Evolutionary conservation across 2,329 filamentous ascomycete species (phyloP).

Genomic region (Diaporthe nobilis): DNA sequence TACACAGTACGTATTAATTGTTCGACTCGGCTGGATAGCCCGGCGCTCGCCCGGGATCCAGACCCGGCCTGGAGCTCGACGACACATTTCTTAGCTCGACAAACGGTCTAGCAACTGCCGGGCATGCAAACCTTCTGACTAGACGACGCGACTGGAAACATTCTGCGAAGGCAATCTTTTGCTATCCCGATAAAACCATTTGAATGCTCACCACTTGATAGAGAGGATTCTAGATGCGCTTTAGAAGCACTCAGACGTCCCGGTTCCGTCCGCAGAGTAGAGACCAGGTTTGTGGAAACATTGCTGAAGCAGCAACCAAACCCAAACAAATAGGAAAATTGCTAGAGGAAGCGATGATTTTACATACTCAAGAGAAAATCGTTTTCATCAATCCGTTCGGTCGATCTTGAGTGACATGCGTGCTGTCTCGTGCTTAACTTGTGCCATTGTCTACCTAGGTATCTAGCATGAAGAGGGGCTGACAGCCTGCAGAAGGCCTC

Average conservation of each 20-base stretch:
- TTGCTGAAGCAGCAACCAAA: slow-evolving; percentile 36
- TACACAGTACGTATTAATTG: slow-evolving; percentile 31
- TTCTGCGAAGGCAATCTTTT: slow-evolving; percentile 22
- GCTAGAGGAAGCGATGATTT: slow-evolving; percentile 40
- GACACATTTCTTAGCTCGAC: slow-evolving; percentile 2
- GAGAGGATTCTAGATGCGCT: slow-evolving; percentile 31
- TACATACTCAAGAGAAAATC: slow-evolving; percentile 36
- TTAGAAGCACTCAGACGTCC: slow-evolving; percentile 28
- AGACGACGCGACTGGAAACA: slow-evolving; percentile 23
- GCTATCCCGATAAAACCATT: slow-evolving; percentile 22
- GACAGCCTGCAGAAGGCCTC: not conserved
- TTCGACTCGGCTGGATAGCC: not conserved
- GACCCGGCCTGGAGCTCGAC: not conserved
- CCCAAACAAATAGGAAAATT: slow-evolving; percentile 42
- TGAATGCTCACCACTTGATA: slow-evolving; percentile 32
- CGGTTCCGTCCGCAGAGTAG: slow-evolving; percentile 34
- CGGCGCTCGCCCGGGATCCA: not conserved
- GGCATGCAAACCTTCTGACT: slow-evolving; percentile 20
- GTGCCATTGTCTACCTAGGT: not conserved
- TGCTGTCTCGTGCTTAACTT: not conserved
- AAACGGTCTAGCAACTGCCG: not conserved
- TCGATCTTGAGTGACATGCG: not conserved
- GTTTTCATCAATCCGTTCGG: slow-evolving; percentile 25
- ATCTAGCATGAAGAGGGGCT: not conserved
- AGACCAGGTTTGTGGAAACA: slow-evolving; percentile 39